Base-by-base conservation (phyloP, 345 rosid genomes). In the Microthlaspi erraticum region DNA sequence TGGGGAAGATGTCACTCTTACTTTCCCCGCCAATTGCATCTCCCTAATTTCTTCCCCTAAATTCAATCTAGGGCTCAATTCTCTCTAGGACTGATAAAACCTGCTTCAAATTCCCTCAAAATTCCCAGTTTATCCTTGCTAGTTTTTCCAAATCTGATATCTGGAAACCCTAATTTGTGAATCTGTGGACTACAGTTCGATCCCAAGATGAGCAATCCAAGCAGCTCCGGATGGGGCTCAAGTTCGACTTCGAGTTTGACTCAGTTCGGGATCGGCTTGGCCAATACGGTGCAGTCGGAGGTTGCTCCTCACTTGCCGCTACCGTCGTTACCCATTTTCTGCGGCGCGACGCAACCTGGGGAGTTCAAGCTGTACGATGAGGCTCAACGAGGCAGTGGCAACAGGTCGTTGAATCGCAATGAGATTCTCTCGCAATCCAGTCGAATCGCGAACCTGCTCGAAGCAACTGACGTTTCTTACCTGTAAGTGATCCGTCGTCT, bases 221-320 rank as follows among this genome's bases (percentile, higher is more conserved):
- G 78, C 76, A 53, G 68, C 68, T 83, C 91, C 13, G 77, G 71
- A 64, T 62, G 68, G 75, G 74, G 55, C 59, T 81, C 89, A 11
- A 73, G 56, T 67, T 76, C 86, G 16, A 81, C 55, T 61, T 18
- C 86, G 16, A 81, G 58, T 61, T 18, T 55, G 68, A 60, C 63
- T 66, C 83, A 76, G 70, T 66, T 82, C 39, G 99, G 96, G 54
- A 87, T 94, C 70, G 96, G 98, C 8, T 78, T 94, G 16, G 84
- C 98, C 68, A 94, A 94, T 80, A 91, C 96, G 2, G 78, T 90
- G 23, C 91, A 94, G 85, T 91, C 99, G 43, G 99, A 94, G 70
- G 88, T 91, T 7, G 93, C 89, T 45, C 88, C 92, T 76, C 83
- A 88, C 81, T 82, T 94, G 85, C 93, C 98, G 50, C 60, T 94